phyloP scores from a whole-genome alignment of 2,329 filamentous ascomycete genomes.

The Phaeosphaeria sp. region DNA sequence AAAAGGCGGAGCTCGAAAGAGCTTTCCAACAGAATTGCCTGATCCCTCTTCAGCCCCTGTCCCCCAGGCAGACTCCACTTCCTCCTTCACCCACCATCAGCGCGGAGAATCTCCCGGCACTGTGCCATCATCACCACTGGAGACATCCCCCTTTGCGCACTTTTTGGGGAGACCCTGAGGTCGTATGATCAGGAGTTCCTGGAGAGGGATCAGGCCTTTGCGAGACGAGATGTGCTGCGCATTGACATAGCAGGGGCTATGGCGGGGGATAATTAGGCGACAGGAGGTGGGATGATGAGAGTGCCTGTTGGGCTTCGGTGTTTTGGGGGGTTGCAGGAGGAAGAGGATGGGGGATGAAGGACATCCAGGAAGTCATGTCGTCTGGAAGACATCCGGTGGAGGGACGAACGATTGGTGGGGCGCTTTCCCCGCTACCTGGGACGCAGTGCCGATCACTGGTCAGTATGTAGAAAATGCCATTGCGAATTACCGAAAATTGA shows the following conservation, averaged over 20 bases:
- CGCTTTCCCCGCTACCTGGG: background rate
- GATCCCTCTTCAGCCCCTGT: conserved; percentile 1
- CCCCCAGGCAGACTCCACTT: background rate
- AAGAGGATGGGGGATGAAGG: background rate
- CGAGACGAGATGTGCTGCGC: background rate
- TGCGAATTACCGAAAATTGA: background rate
- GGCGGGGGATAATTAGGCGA: background rate
- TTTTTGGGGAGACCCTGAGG: background rate
- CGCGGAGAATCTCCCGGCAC: background rate
- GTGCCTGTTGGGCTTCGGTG: background rate
- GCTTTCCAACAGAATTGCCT: background rate
- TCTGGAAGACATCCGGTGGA: background rate
- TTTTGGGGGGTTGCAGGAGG: background rate
- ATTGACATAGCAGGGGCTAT: background rate
- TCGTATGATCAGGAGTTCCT: background rate
- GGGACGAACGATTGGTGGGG: background rate
- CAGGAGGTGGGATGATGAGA: background rate
- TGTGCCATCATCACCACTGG: background rate
- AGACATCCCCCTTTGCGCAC: background rate
- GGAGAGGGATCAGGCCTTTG: background rate
- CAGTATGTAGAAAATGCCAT: background rate
- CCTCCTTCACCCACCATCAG: background rate
- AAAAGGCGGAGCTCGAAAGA: background rate
- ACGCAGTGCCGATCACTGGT: background rate
- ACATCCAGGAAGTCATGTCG: background rate